Evolutionary conservation across 805 yeast genomes (phyloP).

Genomic region (Lipomyces sp.): DNA sequence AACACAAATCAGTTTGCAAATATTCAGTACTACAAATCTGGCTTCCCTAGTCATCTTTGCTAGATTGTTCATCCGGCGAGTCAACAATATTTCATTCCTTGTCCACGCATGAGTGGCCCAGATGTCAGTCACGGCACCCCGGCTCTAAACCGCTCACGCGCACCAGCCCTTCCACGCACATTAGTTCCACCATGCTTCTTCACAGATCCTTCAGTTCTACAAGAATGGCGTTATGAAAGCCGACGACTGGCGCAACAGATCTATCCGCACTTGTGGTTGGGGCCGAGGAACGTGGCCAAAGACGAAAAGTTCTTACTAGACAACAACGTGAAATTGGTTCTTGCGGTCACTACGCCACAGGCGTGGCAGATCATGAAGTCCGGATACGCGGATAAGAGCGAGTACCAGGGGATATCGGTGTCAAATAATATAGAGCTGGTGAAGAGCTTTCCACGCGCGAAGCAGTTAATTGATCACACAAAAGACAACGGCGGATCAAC

Average conservation of each 20-base stretch:
- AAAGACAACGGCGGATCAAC: slow-evolving; percentile 19
- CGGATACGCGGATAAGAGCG: slow-evolving; percentile 8
- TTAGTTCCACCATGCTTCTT: slow-evolving; percentile 43
- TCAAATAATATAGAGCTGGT: slow-evolving; percentile 18
- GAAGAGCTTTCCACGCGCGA: slow-evolving; percentile 22
- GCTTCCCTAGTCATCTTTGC: background rate
- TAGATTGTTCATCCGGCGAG: background rate
- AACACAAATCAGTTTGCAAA: background rate
- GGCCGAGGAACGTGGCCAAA: slow-evolving; percentile 53
- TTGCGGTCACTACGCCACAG: slow-evolving; percentile 26
- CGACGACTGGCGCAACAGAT: slow-evolving; percentile 52
- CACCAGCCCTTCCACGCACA: slow-evolving; percentile 30
- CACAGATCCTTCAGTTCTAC: slow-evolving; percentile 38
- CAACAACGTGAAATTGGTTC: slow-evolving; percentile 46
- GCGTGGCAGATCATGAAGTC: slow-evolving; percentile 26
- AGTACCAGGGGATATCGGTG: slow-evolving; percentile 21
- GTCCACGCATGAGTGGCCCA: background rate
- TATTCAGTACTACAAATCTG: background rate
- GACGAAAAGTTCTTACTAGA: slow-evolving; percentile 47
- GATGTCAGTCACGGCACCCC: slow-evolving; percentile 15
- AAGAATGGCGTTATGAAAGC: slow-evolving; percentile 44
- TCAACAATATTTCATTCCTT: too few species aligned
- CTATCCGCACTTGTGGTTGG: slow-evolving; percentile 52
- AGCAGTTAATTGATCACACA: slow-evolving; percentile 22
- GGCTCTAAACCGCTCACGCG: slow-evolving; percentile 23